phyloP scores from a whole-genome alignment of 2,329 filamentous ascomycete genomes.

The Orbilia quercus region DNA sequence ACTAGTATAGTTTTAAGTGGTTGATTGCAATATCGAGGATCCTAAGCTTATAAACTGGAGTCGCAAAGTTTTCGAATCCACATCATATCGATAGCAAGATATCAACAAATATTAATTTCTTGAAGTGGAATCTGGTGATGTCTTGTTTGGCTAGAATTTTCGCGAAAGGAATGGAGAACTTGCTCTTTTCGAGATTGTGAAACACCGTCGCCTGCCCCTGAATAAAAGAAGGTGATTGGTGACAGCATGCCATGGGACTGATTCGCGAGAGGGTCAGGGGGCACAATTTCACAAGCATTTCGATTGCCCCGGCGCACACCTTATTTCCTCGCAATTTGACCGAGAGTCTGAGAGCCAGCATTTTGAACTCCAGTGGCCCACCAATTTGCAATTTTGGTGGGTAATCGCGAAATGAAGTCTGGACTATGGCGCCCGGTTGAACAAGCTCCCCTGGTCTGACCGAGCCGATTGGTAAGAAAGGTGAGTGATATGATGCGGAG shows the following conservation, averaged over 20 bases:
- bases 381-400: slow-evolving; percentile 41
- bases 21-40: background rate
- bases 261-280: slow-evolving; percentile 10
- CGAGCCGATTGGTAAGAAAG: slow-evolving; percentile 35
- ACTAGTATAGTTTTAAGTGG: too few relatives aligned
- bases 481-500: slow-evolving; percentile 3
- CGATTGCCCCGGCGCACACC: slow-evolving; percentile 24
- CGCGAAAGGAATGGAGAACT: slow-evolving; percentile 25
- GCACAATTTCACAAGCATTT: slow-evolving; percentile 4
- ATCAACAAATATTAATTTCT: background rate
- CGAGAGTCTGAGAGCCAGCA: slow-evolving; percentile 19
- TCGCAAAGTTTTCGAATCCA: too few relatives aligned
- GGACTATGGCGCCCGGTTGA: slow-evolving; percentile 20
- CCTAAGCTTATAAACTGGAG: background rate
- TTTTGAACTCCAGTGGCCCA: slow-evolving; percentile 25
- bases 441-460: slow-evolving; percentile 19
- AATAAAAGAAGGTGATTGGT: slow-evolving; percentile 40
- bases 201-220: slow-evolving; percentile 42
- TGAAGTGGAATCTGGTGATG: background rate
- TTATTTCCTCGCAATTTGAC: slow-evolving; percentile 27
- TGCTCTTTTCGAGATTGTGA: slow-evolving; percentile 25
- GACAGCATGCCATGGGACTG: slow-evolving; percentile 29
- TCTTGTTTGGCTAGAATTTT: slow-evolving; percentile 11
- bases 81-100: background rate
- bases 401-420: slow-evolving; percentile 43